phyloP scores from a whole-genome alignment of 163 green algal genomes.

The Prototheca stagnorum region DNA sequence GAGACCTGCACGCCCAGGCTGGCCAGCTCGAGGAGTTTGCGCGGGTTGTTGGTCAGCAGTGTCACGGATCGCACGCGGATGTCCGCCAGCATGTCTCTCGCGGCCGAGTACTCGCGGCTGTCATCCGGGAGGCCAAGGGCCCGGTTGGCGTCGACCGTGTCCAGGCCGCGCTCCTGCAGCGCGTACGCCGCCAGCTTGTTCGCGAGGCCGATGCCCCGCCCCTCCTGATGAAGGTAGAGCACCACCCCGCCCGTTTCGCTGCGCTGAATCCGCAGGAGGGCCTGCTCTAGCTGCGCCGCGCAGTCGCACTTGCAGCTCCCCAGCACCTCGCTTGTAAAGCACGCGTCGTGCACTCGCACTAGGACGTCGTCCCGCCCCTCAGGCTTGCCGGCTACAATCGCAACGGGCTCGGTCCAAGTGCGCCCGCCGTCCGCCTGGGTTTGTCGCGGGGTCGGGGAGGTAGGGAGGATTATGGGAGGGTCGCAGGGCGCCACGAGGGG shows the following conservation, averaged over 20 bases:
- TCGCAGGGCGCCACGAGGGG: background rate
- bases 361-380: slow-evolving; percentile 22
- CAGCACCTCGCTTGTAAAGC: slow-evolving; percentile 88
- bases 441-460: background rate
- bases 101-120: slow-evolving; percentile 74
- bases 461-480: background rate
- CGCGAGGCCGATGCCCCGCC: slow-evolving; percentile 77
- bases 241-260: slow-evolving; percentile 53
- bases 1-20: slow-evolving; percentile 53
- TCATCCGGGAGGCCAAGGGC: slow-evolving; percentile 80
- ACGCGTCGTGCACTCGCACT: slow-evolving; percentile 84
- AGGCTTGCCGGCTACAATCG: slow-evolving; percentile 29
- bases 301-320: slow-evolving; percentile 91
- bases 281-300: slow-evolving; percentile 71
- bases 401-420: slow-evolving; percentile 66
- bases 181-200: slow-evolving; percentile 93
- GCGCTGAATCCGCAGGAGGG: slow-evolving; percentile 58
- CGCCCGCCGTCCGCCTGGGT: slow-evolving; percentile 58
- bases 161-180: slow-evolving; percentile 76
- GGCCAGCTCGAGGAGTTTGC: slow-evolving; percentile 63
- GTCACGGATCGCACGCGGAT: slow-evolving; percentile 54
- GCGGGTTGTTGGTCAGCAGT: slow-evolving; percentile 89
- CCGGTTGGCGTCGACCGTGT: slow-evolving; percentile 89
- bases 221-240: slow-evolving; percentile 92
- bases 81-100: slow-evolving; percentile 69